phyloP scores from a whole-genome alignment of 1,284 basidiomycete species.

The Polyporus tsugae region DNA sequence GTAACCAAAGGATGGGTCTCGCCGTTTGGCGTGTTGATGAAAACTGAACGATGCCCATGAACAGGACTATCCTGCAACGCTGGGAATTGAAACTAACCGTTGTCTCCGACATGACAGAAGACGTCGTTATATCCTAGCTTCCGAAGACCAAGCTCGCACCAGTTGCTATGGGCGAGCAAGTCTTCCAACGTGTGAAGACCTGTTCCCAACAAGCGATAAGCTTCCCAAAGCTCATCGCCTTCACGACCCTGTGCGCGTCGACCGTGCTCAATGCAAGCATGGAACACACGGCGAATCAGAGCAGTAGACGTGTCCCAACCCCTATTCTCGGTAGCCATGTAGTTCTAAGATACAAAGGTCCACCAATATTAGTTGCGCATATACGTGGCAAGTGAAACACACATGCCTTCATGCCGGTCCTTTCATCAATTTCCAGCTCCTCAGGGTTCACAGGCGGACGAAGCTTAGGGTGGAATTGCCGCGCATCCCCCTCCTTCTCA shows the following conservation, averaged over 20 bases:
- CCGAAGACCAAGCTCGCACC: conserved; percentile 77
- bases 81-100: conserved; percentile 49
- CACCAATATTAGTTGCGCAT: background rate
- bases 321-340: conserved; percentile 68
- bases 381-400: background rate
- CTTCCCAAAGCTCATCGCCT: conserved; percentile 74
- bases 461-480: conserved; percentile 71
- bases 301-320: conserved; percentile 86
- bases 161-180: conserved; percentile 84
- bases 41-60: conserved; percentile 44
- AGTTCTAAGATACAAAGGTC: conserved; percentile 47
- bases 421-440: conserved; percentile 83
- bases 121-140: conserved; percentile 80
- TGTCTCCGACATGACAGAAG: conserved; percentile 88
- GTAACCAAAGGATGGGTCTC: conserved; percentile 82
- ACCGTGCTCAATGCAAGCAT: conserved; percentile 69
- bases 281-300: conserved; percentile 74
- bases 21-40: conserved; percentile 77
- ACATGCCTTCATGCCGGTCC: conserved; percentile 85
- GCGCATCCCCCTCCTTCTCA: conserved; percentile 77
- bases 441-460: conserved; percentile 76
- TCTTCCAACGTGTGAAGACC: conserved; percentile 81
- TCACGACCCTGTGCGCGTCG: conserved; percentile 62
- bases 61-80: background rate
- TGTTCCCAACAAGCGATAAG: conserved; percentile 73